phyloP scores from a whole-genome alignment of 2,329 filamentous ascomycete species.

The Fonsecaea monophora region DNA sequence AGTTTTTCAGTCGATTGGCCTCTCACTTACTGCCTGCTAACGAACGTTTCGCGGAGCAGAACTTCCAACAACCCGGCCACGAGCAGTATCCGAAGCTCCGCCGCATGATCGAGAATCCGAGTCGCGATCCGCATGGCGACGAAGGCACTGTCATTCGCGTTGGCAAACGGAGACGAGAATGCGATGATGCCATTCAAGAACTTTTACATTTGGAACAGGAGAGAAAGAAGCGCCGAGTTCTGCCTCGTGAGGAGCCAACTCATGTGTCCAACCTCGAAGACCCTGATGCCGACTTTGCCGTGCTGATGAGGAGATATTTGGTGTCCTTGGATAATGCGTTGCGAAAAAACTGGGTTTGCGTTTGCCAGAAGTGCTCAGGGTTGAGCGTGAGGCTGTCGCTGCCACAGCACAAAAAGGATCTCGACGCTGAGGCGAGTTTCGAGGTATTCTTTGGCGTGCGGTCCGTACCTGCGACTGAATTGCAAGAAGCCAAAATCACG shows the following conservation, averaged over 20 bases:
- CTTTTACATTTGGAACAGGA: constrained; percentile 39
- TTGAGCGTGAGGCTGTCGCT: constrained; percentile 15
- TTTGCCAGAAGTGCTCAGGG: constrained; percentile 15
- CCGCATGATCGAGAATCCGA: constrained; percentile 26
- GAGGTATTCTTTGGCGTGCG: constrained; percentile 15
- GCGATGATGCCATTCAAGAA: constrained; percentile 40
- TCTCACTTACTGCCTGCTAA: constrained; percentile 9
- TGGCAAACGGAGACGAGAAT: constrained; percentile 41
- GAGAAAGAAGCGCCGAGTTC: constrained; percentile 42
- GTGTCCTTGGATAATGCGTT: constrained; percentile 41
- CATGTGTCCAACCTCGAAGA: constrained; percentile 11
- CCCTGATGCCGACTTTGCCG: constrained; percentile 38
- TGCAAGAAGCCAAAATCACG: constrained; percentile 14
- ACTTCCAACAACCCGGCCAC: constrained; percentile 12
- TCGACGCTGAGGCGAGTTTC: constrained; percentile 15
- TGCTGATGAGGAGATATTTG: constrained; percentile 41
- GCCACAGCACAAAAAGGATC: constrained; percentile 16
- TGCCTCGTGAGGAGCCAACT: constrained; percentile 41
- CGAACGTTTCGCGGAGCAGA: constrained; percentile 14
- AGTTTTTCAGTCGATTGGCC: background rate
- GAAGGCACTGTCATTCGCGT: constrained; percentile 33
- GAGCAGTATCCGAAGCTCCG: constrained; percentile 34
- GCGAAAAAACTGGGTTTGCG: constrained; percentile 40
- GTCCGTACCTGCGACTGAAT: constrained; percentile 10
- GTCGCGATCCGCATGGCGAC: constrained; percentile 32